Conservation (phyloP, 2,329 filamentous ascomycete genomes). For the Acarospora socialis region DNA sequence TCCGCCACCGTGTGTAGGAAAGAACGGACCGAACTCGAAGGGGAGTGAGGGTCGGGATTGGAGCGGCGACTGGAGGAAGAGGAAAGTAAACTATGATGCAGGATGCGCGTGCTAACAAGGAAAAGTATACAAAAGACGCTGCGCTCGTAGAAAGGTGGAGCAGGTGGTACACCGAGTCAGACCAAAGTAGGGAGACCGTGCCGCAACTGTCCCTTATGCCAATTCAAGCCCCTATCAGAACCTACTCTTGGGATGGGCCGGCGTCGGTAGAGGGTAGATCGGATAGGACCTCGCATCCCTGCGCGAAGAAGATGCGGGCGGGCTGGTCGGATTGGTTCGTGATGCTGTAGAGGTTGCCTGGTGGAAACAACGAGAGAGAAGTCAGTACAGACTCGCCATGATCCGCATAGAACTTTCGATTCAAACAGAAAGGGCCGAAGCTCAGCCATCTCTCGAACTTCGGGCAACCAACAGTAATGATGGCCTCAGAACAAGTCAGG, state of each 20-base stretch:
- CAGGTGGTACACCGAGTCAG: too few relatives aligned
- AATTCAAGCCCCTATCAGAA: background rate
- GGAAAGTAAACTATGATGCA: too few relatives aligned
- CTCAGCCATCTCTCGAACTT: background rate
- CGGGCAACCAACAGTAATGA: conserved; percentile 7
- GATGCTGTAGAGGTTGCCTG: conserved; percentile 91
- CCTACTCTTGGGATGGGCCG: background rate
- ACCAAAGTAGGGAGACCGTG: too few relatives aligned
- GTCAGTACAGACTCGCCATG: conserved; percentile 1
- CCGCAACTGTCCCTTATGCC: background rate
- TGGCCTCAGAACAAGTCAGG: conserved; percentile 3
- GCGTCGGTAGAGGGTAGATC: conserved; percentile 17
- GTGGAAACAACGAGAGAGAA: conserved; percentile 6
- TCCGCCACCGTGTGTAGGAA: too few relatives aligned
- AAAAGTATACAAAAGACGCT: too few relatives aligned
- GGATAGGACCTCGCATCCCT: conserved; percentile 52
- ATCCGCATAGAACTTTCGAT: too few relatives aligned
- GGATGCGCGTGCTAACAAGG: too few relatives aligned
- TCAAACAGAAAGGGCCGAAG: too few relatives aligned
- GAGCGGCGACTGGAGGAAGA: too few relatives aligned
- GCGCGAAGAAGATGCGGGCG: conserved; percentile 80
- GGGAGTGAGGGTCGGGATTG: too few relatives aligned
- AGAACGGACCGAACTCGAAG: too few relatives aligned
- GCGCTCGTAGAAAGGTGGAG: too few relatives aligned
- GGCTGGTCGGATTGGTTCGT: conserved; percentile 55